Evolutionary conservation across 2,329 filamentous ascomycete species (phyloP).

Genomic region (Elsinoe arachidis): DNA sequence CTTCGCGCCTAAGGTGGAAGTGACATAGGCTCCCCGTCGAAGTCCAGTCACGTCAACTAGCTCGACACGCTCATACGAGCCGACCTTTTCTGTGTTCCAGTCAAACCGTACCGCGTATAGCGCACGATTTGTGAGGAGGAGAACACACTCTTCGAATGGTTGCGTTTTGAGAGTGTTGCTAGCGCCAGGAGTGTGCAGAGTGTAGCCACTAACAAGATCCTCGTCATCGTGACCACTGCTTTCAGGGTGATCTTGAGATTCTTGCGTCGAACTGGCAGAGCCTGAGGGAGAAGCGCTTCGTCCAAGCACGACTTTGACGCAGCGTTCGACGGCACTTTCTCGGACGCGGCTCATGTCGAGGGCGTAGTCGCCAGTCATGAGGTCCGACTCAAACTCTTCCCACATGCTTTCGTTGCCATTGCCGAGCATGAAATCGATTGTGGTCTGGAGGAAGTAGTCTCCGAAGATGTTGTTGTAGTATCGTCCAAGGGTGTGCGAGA

Average conservation of each 20-base stretch:
- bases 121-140: slow-evolving; percentile 76
- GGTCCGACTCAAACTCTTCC: slow-evolving; percentile 85
- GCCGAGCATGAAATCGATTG: slow-evolving; percentile 87
- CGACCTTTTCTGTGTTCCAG: slow-evolving; percentile 91
- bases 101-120: slow-evolving; percentile 88
- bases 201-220: slow-evolving; percentile 84
- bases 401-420: slow-evolving; percentile 80
- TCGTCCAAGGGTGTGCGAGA: slow-evolving; percentile 76
- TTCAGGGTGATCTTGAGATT: not conserved
- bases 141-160: slow-evolving; percentile 79
- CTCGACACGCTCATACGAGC: slow-evolving; percentile 79
- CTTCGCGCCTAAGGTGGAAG: slow-evolving; percentile 68
- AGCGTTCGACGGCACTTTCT: slow-evolving; percentile 82
- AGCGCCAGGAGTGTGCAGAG: slow-evolving; percentile 65
- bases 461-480: slow-evolving; percentile 86
- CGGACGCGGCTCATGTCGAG: slow-evolving; percentile 77
- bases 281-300: slow-evolving; percentile 33
- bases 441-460: slow-evolving; percentile 92
- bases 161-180: slow-evolving; percentile 58
- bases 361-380: slow-evolving; percentile 88
- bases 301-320: slow-evolving; percentile 71
- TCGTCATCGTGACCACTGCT: slow-evolving; percentile 54
- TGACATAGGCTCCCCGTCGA: slow-evolving; percentile 79
- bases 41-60: slow-evolving; percentile 65
- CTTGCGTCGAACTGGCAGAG: not conserved